Evolutionary conservation across 31 red algal genomes (phyloP).

Genomic region (Asparagopsis taxiformis): DNA sequence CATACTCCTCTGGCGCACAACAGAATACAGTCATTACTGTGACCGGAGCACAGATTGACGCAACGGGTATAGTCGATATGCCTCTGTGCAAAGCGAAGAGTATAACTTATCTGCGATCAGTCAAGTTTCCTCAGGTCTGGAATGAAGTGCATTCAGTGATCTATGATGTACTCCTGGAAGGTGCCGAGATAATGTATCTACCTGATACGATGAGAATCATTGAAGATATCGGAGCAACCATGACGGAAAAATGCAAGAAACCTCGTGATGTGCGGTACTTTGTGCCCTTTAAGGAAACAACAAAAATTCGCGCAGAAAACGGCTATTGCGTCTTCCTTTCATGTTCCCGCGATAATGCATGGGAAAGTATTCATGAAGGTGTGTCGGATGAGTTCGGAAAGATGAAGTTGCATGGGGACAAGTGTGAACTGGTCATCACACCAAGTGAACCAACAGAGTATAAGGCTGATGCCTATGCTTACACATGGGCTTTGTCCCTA

Average conservation of each 20-base stretch:
- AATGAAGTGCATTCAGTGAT: constrained; percentile 50
- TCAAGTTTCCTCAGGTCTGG: constrained; percentile 47
- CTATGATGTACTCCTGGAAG: constrained; percentile 18
- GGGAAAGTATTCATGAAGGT: constrained; percentile 26
- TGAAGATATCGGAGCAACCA: constrained; percentile 22
- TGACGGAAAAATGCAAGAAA: constrained; percentile 39
- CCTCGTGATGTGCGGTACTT: constrained; percentile 48
- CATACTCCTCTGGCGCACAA: constrained; percentile 26
- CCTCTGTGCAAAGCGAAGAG: constrained; percentile 29
- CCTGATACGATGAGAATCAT: constrained; percentile 54
- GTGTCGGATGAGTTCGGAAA: constrained; percentile 36
- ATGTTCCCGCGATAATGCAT: constrained; percentile 65
- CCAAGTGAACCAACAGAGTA: constrained; percentile 44
- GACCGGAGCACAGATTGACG: constrained; percentile 8
- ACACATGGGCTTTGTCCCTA: constrained; percentile 49
- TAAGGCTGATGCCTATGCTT: constrained; percentile 14
- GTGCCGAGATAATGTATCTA: constrained; percentile 24
- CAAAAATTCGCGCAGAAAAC: constrained; percentile 53
- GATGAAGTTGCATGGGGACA: constrained; percentile 38
- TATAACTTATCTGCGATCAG: constrained; percentile 13
- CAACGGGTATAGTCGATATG: constrained; percentile 40
- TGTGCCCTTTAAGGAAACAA: constrained; percentile 51
- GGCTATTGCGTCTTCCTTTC: constrained; percentile 31
- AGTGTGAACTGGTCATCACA: constrained; percentile 20
- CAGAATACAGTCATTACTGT: constrained; percentile 36